Base-by-base conservation (phyloP, 371 early-diverging fungal species). In the Phascolomyces articulosus region DNA sequence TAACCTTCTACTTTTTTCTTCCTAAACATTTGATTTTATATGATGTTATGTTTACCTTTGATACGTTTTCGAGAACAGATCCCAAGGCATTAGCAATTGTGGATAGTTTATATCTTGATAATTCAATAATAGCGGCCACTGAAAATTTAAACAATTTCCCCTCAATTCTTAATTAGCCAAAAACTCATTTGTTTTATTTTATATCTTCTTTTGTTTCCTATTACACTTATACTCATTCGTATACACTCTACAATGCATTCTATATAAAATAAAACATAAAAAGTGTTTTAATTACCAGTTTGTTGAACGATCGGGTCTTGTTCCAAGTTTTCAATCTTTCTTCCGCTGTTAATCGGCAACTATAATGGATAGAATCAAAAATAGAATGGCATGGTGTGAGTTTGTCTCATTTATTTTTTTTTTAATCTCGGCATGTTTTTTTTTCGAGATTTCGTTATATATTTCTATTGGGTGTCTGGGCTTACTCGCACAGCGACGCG, bases 241-340 rank as follows among this genome's bases (percentile, higher is more conserved):
- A n/a, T n/a, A n/a, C n/a, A n/a, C n/a, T n/a, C n/a, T n/a, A n/a
- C n/a, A n/a, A n/a, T n/a, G n/a, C n/a, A n/a, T n/a, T n/a, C n/a
- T n/a, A n/a, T n/a, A n/a, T n/a, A n/a, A 44, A 44, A 44, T 16
- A 16, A 44, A 44, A n/a, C 4, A 0, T 3, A 51, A 11, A 23
- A 9, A 4, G 3, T 34, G 6, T 34, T 34, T 34, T 34, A 23
- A 41, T 23, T 69, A 74, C 80, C 84, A 56, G 87, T 89, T 70
- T 89, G 89, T 63, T 86, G 84, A 31, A 90, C 83, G 48, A 88
- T 78, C 29, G 90, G 89, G 70, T 90, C 88, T 64, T 82, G 72
- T 63, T 89, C 88, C 58, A 89, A 74, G 29, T 68, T 73, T 55
- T 89, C 89, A 24, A 89, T 70, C 48, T 71, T 69, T 41, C 83